A percentile compares a stretch with the other conserved stretches of the same genome.
Conservation (phyloP, 768 basidiomycete genomes). For the Amyloporia xantha region DNA sequence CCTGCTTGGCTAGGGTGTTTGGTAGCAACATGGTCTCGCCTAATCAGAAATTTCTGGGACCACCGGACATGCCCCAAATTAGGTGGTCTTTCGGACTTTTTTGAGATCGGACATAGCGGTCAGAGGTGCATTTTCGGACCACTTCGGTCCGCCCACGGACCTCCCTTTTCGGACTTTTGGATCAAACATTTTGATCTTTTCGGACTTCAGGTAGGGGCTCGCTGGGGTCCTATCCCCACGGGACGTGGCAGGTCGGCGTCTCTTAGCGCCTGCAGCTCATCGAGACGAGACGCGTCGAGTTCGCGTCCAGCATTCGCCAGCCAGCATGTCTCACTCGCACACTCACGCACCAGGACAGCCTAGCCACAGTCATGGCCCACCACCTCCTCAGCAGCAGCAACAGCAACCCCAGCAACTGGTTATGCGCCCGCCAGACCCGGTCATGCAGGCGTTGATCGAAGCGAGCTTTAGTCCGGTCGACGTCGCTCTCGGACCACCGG, state of each 20-base stretch:
- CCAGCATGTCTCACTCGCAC: slow-evolving; percentile 57
- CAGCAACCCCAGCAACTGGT: slow-evolving; percentile 37
- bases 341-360: slow-evolving; percentile 52
- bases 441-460: slow-evolving; percentile 72
- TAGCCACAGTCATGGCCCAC: slow-evolving; percentile 41
- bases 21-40: too few species aligned
- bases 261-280: not conserved
- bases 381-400: slow-evolving; percentile 28
- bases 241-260: slow-evolving; percentile 14
- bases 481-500: slow-evolving; percentile 46
- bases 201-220: too few species aligned
- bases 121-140: too few species aligned
- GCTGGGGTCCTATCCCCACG: too few species aligned
- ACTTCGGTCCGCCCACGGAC: too few species aligned
- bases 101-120: too few species aligned
- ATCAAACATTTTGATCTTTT: too few species aligned
- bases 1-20: too few species aligned
- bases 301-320: slow-evolving; percentile 18
- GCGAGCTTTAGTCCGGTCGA: slow-evolving; percentile 57
- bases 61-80: slow-evolving; percentile 70
- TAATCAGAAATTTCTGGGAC: too few species aligned
- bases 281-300: not conserved
- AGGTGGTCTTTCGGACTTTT: slow-evolving; percentile 87
- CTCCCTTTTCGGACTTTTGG: too few species aligned
- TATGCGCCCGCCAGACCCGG: slow-evolving; percentile 52